A percentile compares a stretch with the other conserved stretches of the same genome.
These are phyloP conservation scores for Adansonia grandidieri DNA, from an alignment of 441 rosid species.

Conservation along the genomic window DNA sequence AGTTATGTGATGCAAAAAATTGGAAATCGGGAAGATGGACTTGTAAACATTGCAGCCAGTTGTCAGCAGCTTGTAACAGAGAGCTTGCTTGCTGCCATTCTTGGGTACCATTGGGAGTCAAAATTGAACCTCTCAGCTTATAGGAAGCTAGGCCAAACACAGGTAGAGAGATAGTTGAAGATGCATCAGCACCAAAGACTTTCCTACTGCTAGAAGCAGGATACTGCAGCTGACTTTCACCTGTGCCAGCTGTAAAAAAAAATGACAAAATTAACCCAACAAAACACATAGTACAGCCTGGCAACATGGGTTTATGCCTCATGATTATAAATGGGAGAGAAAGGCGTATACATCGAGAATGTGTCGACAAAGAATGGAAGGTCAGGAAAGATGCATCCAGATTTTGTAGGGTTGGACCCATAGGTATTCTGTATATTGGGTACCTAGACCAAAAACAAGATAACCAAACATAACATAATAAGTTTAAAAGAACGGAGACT, in stretches of 20 bases:
- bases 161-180: conserved; percentile 37
- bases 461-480: conserved; percentile 13
- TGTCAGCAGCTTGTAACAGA: conserved; percentile 49
- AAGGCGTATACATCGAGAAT: conserved; percentile 33
- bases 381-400: conserved; percentile 48
- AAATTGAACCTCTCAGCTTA: conserved; percentile 43
- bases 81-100: conserved; percentile 41
- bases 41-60: conserved; percentile 52
- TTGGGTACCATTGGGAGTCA: conserved; percentile 35
- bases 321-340: conserved; percentile 14
- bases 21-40: conserved; percentile 58
- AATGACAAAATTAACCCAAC: not conserved
- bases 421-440: conserved; percentile 51
- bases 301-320: not conserved
- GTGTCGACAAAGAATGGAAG: conserved; percentile 43
- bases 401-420: conserved; percentile 46
- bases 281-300: not conserved
- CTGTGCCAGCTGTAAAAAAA: conserved; percentile 22
- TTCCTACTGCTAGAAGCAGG: conserved; percentile 29
- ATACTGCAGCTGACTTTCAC: conserved; percentile 32
- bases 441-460: conserved; percentile 41
- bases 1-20: conserved; percentile 50
- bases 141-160: conserved; percentile 50
- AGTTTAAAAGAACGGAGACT: not conserved
- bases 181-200: conserved; percentile 27